These are phyloP conservation scores for Rhodotorula paludigena DNA, from an alignment of 768 basidiomycete species.

Conservation along the genomic window DNA sequence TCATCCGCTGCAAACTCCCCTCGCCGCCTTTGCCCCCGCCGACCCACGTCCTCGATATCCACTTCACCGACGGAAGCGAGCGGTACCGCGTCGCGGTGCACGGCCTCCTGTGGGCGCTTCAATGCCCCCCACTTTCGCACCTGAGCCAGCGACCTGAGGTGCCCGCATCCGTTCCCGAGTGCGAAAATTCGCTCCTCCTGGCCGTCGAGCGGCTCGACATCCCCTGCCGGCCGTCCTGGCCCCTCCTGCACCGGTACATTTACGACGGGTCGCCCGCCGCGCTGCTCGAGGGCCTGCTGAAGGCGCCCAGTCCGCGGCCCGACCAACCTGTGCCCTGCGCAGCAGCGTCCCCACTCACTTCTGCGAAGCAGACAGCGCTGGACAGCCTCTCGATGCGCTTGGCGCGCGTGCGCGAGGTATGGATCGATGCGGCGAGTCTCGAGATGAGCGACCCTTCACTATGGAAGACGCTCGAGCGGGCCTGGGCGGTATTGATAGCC, in stretches of 20 bases:
- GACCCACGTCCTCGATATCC: background rate
- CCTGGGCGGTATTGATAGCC: background rate
- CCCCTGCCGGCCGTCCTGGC: background rate
- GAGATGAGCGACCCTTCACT: background rate
- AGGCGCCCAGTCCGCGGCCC: background rate
- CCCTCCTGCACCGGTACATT: background rate
- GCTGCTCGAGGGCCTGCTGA: background rate
- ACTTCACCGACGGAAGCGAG: constrained; percentile 1
- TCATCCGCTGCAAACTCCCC: too few species aligned
- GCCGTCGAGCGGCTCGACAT: background rate
- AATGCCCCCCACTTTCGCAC: background rate
- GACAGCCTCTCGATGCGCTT: background rate
- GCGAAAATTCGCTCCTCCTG: background rate
- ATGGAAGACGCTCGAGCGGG: background rate
- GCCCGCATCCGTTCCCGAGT: background rate
- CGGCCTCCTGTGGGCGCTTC: background rate
- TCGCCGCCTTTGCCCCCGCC: too few species aligned
- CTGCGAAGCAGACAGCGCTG: background rate
- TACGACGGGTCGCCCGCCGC: background rate
- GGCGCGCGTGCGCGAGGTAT: background rate
- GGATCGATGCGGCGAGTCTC: background rate
- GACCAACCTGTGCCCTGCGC: too few species aligned
- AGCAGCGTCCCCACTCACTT: too few species aligned
- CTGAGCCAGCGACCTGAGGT: background rate
- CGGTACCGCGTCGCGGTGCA: background rate